Conservation (phyloP, 331 rosid genomes). For the Prunus yedoensis region DNA sequence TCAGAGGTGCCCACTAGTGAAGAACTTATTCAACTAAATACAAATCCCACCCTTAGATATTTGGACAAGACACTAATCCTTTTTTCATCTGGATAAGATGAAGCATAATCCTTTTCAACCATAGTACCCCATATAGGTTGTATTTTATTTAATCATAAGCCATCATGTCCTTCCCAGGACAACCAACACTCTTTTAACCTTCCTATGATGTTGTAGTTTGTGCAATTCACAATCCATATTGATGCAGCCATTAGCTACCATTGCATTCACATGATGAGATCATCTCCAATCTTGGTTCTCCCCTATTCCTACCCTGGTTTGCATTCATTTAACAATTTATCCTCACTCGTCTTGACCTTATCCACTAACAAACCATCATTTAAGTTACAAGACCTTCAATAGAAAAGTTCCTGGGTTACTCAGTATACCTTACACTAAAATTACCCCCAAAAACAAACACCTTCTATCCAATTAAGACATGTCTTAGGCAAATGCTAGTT, state of each 20-base stretch:
- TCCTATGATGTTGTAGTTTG: neutral
- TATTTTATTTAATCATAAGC: neutral
- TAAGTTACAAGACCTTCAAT: neutral
- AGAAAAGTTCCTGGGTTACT: neutral
- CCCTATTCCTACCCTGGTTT: neutral
- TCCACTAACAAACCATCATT: neutral
- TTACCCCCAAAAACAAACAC: no score
- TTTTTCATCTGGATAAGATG: neutral
- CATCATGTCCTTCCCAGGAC: neutral
- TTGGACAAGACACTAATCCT: neutral
- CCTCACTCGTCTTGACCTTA: neutral
- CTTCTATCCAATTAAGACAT: neutral
- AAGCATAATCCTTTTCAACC: neutral
- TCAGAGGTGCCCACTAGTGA: neutral
- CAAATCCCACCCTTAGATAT: neutral
- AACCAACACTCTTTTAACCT: neutral
- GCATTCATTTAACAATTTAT: neutral
- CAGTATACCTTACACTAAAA: neutral
- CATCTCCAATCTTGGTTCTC: neutral
- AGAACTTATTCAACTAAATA: neutral
- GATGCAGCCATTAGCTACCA: constrained; percentile 5
- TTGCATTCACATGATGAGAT: neutral
- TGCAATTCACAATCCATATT: neutral
- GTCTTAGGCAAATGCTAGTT: neutral
- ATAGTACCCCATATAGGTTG: neutral